Conservation (phyloP, 768 basidiomycete species). For the Hericium alpestre region DNA sequence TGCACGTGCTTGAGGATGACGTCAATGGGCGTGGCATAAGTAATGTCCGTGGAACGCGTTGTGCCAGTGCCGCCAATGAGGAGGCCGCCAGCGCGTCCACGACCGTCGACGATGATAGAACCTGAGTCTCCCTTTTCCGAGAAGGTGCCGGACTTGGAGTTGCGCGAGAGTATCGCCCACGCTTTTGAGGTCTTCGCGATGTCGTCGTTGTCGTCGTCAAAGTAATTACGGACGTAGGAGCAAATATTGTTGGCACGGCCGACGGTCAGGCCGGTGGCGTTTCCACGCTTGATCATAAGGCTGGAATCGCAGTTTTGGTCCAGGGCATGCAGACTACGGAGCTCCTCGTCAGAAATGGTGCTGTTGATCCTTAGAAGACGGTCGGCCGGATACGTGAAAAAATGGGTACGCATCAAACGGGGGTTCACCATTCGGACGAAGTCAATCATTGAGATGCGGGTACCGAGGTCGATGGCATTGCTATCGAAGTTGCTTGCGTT, state of each 20-base stretch:
- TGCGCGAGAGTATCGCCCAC: not conserved
- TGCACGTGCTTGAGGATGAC: not conserved
- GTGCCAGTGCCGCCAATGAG: not conserved
- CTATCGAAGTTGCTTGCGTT: constrained; percentile 14
- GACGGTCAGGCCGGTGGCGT: not conserved
- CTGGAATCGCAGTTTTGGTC: not conserved
- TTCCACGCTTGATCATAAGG: not conserved
- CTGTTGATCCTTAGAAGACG: not conserved
- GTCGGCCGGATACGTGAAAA: not conserved
- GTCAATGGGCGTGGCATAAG: not conserved
- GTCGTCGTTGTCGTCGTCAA: not conserved
- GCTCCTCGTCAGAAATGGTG: not conserved
- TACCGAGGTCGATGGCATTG: constrained; percentile 10
- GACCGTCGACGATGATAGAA: not conserved
- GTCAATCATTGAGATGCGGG: not conserved
- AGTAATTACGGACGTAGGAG: not conserved
- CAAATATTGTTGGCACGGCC: not conserved
- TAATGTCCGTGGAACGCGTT: not conserved
- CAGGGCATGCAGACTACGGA: not conserved
- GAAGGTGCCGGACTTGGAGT: not conserved
- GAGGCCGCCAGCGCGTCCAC: not conserved
- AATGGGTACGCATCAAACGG: constrained; percentile 1
- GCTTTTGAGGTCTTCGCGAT: not conserved
- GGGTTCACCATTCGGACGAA: not conserved
- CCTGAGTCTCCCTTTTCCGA: not conserved